A percentile compares a stretch with the other conserved stretches of the same genome.
These are phyloP conservation scores for Malassezia japonica DNA, from an alignment of 1,284 basidiomycete genomes.

Conservation along the genomic window DNA sequence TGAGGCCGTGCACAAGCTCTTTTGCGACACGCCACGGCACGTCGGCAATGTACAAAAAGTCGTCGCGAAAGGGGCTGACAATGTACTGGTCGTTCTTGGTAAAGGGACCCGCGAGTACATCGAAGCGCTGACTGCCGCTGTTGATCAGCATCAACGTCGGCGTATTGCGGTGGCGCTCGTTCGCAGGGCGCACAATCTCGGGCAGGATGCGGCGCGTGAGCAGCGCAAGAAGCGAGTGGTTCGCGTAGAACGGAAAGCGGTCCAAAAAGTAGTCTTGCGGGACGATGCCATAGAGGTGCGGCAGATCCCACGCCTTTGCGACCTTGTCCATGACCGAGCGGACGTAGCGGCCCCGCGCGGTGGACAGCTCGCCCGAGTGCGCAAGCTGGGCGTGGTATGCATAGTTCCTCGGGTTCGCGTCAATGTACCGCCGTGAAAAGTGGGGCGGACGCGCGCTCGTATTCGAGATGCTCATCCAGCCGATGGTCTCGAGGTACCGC, in stretches of 20 bases:
- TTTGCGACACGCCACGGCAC: constrained; percentile 34
- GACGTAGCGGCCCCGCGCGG: constrained; percentile 32
- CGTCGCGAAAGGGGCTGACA: constrained; percentile 38
- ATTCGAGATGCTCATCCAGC: constrained; percentile 26
- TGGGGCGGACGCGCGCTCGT: constrained; percentile 31
- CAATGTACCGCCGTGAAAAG: constrained; percentile 51
- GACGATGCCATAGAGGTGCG: constrained; percentile 32
- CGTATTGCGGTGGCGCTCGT: constrained; percentile 20
- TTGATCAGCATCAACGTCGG: constrained; percentile 41
- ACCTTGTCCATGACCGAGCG: constrained; percentile 36
- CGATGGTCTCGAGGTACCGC: constrained; percentile 36
- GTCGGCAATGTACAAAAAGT: constrained; percentile 35
- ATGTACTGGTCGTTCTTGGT: constrained; percentile 45
- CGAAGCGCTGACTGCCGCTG: constrained; percentile 42
- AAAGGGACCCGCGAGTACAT: constrained; percentile 38
- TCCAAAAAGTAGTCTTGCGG: constrained; percentile 46
- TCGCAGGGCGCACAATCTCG: constrained; percentile 35
- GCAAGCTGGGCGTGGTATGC: constrained; percentile 25
- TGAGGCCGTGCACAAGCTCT: constrained; percentile 26
- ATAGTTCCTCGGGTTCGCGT: constrained; percentile 51
- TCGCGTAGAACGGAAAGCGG: constrained; percentile 27
- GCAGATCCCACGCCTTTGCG: constrained; percentile 35
- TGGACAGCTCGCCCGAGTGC: constrained; percentile 26
- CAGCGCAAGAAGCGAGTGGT: constrained; percentile 32
- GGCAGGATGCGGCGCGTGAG: constrained; percentile 34